These are phyloP conservation scores for Turritis glabra DNA, from an alignment of 345 rosid genomes.

Conservation along the genomic window DNA sequence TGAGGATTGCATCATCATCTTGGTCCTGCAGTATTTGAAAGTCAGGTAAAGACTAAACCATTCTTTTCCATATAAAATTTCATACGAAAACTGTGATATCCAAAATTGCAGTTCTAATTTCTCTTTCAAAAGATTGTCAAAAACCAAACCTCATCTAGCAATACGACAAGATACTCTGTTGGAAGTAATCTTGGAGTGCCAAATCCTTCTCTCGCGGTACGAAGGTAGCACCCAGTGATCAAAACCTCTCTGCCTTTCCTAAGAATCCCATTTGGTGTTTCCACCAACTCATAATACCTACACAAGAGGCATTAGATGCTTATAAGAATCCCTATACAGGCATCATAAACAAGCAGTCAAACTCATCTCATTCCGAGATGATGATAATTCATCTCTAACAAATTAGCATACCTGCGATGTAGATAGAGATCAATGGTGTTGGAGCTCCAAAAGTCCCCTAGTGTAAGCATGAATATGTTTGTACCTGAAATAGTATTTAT, in stretches of 20 bases:
- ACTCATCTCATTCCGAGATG: neutral
- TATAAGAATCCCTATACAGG: neutral
- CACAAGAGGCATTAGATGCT: conserved; percentile 17
- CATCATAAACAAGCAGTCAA: conserved; percentile 9
- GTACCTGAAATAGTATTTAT: conserved; percentile 55
- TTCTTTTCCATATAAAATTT: neutral
- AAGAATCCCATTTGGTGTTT: conserved; percentile 69
- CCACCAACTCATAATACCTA: conserved; percentile 87
- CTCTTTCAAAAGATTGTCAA: conserved; percentile 8
- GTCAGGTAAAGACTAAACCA: neutral
- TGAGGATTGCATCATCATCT: conserved; percentile 80
- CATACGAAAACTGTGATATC: neutral
- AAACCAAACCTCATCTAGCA: conserved; percentile 75
- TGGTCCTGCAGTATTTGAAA: conserved; percentile 58
- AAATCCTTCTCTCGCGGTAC: conserved; percentile 89
- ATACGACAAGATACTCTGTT: conserved; percentile 85
- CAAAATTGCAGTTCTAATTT: conserved; percentile 1
- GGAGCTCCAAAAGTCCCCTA: conserved; percentile 97
- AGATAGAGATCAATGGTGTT: conserved; percentile 88
- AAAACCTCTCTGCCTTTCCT: conserved; percentile 85
- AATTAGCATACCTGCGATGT: conserved; percentile 65
- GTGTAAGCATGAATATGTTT: conserved; percentile 81
- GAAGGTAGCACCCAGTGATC: conserved; percentile 86
- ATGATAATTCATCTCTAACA: conserved; percentile 1
- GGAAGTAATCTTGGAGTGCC: conserved; percentile 86